Evolutionary conservation across 495 filamentous ascomycete genomes (phyloP), one percentile per base, ranked within the genome.

Genomic region (Aspergillus coremiiformis): DNA sequence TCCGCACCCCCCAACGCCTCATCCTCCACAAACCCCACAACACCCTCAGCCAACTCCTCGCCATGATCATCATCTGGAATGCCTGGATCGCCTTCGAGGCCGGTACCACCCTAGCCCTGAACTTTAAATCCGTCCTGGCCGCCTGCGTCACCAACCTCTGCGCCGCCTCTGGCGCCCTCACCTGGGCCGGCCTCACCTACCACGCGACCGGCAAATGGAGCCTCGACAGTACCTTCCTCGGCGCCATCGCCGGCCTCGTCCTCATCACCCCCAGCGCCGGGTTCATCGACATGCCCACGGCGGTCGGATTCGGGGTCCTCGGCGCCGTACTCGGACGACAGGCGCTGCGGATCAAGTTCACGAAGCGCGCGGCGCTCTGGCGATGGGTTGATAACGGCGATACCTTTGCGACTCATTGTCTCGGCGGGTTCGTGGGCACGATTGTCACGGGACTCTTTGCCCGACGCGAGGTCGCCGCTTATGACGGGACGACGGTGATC

Each of bases 41-140:
- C 45, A 63, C 65, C 32, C 66, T 75, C 45, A 72, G 66, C 51
- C 72, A 77, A 46, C 73, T 79, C 33, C 61, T 80, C 10, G 74
- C 76, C 5, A 73, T 76, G 11, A 65, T 76, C 45, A 67, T 77
- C 42, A 76, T 79, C 52, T 81, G 77, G 78, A 75, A 77, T 53
- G 69, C 73, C 12, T 78, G 75, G 75, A 64, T 75, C 27, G 75
- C 76, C 35, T 82, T 82, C 64, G 80, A 81, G 55, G 76, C 72
- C 1, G 76, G 76, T 11, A 75, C 73, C 0, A 73, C 71, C 0
- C 63, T 79, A 7, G 58, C 57, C 1, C 55, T 72, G 2, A 76
- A 73, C 55, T 71, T 76, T 57, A 71, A 72, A 45, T 62, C 59
- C 14, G 61, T 76, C 39, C 75, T 78, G 73, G 70, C 74, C 5